Conservation (phyloP, 352 stramenopile genomes). For the Phytophthora crassamura region DNA sequence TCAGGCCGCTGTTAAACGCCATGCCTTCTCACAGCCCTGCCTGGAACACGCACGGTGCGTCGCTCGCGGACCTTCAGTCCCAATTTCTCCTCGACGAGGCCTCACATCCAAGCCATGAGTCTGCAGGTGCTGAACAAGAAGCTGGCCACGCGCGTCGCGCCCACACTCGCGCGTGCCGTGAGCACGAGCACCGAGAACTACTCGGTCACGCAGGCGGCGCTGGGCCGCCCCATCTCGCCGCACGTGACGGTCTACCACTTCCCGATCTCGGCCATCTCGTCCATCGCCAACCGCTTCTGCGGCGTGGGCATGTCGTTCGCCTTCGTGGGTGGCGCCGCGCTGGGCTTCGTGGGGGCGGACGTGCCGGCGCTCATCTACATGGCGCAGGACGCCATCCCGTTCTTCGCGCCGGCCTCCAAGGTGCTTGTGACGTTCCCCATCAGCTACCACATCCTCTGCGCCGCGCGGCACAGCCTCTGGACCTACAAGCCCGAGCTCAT, state of each 20-base stretch:
- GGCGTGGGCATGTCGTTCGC: conserved; percentile 88
- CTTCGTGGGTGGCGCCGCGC: conserved; percentile 65
- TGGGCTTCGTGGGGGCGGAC: conserved; percentile 83
- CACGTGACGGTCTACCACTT: conserved; percentile 97
- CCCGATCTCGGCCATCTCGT: conserved; percentile 92
- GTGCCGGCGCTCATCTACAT: conserved; percentile 82
- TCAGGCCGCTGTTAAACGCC: not conserved
- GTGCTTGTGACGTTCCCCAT: conserved; percentile 94
- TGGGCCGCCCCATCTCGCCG: conserved; percentile 94
- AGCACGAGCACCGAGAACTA: conserved; percentile 63
- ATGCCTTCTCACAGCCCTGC: conserved; percentile 16
- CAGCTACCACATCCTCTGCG: conserved; percentile 93
- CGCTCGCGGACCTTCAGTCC: conserved; percentile 20
- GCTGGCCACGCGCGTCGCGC: conserved; percentile 20
- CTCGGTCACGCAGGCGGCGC: conserved; percentile 83
- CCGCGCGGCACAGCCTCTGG: conserved; percentile 92
- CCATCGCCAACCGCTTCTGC: conserved; percentile 95
- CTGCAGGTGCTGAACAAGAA: conserved; percentile 47
- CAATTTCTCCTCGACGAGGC: conserved; percentile 4
- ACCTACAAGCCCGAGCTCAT: conserved; percentile 90
- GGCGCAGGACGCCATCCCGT: conserved; percentile 71
- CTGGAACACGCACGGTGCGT: conserved; percentile 11
- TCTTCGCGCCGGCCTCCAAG: conserved; percentile 89
- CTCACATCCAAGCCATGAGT: conserved; percentile 32
- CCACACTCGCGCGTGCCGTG: conserved; percentile 40